Evolutionary conservation across 768 basidiomycete species (phyloP), one percentile per base, ranked within the genome.

Genomic region (Collybiopsis confluens): DNA sequence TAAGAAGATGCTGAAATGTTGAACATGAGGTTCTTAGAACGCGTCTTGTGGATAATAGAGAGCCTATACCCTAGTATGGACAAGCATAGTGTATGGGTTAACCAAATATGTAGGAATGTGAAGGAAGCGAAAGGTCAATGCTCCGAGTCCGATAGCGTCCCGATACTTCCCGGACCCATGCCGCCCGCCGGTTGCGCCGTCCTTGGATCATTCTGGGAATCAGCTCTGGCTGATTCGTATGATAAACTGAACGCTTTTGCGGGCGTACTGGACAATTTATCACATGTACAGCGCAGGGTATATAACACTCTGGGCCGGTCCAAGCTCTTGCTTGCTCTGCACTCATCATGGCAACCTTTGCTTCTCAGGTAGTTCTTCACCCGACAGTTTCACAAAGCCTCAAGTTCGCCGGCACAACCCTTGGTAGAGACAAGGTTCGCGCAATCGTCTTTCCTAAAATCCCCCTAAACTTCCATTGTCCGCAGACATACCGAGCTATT

Each of bases 391-490:
- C 88, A 33, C 82, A 88, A 57, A 70, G 81, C 23, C 73, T 98
- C 66, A 90, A 87, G 65, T 83, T 89, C 45, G 80, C 86, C 45
- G 78, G 79, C 18, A 93, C 92, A 0, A 97, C 91, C 15, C 65
- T 88, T 28, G 96, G 94, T 9, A 78, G 94, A 45, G 96, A 98
- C 76, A 98, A 99, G 85, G 92, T 84, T 60, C n/a, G n/a, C n/a
- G n/a, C n/a, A n/a, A n/a, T n/a, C n/a, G n/a, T n/a, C n/a, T n/a
- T n/a, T n/a, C n/a, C n/a, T n/a, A n/a, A n/a, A n/a, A n/a, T n/a
- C n/a, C n/a, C n/a, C n/a, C n/a, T n/a, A n/a, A n/a, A n/a, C n/a
- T n/a, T n/a, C n/a, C n/a, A n/a, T n/a, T n/a, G n/a, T 55, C 18
- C 35, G 26, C 27, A 97, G 94, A 74, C 84, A 15, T 98, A 98